These are phyloP conservation scores for Eremothecium cymbalariae DNA, from an alignment of 1,139 yeast species.

Conservation along the genomic window DNA sequence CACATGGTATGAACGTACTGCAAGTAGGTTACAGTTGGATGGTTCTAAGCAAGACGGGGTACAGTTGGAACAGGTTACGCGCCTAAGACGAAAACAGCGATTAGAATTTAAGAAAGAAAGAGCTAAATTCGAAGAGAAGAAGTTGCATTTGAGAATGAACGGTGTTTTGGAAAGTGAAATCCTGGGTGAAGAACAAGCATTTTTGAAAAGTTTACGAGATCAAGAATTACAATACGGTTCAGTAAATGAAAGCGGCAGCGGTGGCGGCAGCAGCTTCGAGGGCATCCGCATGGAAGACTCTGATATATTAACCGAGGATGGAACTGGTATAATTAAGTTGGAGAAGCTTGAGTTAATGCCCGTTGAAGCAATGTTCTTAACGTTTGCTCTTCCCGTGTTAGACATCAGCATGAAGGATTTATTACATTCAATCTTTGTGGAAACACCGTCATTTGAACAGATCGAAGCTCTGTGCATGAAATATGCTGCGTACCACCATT, in stretches of 20 bases:
- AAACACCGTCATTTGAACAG: conserved; percentile 11
- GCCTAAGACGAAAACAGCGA: conserved; percentile 63
- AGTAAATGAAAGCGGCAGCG: conserved; percentile 20
- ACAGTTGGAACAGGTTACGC: conserved; percentile 70
- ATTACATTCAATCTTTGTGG: conserved; percentile 9
- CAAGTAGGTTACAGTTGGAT: conserved; percentile 42
- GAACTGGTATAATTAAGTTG: conserved; percentile 37
- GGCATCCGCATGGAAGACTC: conserved; percentile 36
- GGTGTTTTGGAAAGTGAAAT: conserved; percentile 30
- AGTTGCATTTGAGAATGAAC: conserved; percentile 29
- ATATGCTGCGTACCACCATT: conserved; percentile 79
- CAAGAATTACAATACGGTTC: conserved; percentile 24
- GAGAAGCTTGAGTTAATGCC: conserved; percentile 73
- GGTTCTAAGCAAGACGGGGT: conserved; percentile 24
- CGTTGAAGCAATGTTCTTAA: conserved; percentile 64
- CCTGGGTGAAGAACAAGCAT: conserved; percentile 30
- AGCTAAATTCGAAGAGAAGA: conserved; percentile 31
- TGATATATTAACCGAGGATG: conserved; percentile 35
- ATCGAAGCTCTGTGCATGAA: conserved; percentile 18
- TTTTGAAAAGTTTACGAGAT: conserved; percentile 30
- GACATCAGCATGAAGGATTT: conserved; percentile 16
- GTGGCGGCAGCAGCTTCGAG: not conserved
- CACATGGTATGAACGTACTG: conserved; percentile 68
- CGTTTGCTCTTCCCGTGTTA: conserved; percentile 39
- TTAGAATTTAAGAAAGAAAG: conserved; percentile 58